These are phyloP conservation scores for Pseudogymnoascus sp. DNA, from an alignment of 2,329 filamentous ascomycete species.

Conservation along the genomic window DNA sequence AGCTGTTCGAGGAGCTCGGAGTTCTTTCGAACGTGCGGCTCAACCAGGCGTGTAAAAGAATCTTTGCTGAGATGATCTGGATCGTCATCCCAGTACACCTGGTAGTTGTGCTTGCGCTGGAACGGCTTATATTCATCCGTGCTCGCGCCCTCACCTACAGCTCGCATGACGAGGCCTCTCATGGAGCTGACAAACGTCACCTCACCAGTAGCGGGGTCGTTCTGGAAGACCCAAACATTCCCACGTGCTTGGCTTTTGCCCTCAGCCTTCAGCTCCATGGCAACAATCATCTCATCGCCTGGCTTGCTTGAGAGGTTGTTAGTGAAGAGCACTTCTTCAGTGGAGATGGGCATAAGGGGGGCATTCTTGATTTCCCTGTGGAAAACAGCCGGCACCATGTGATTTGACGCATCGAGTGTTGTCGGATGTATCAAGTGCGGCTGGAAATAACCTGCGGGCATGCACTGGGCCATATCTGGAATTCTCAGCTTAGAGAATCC, in stretches of 20 bases:
- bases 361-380: not conserved
- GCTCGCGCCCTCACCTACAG: conserved; percentile 2
- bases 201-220: not conserved
- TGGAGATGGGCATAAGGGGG: not conserved
- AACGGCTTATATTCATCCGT: conserved; percentile 4
- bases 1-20: not conserved
- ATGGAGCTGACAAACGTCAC: conserved; percentile 2
- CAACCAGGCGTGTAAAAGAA: not conserved
- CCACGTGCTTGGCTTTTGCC: conserved; percentile 1
- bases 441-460: conserved; percentile 9
- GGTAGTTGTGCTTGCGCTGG: conserved; percentile 10
- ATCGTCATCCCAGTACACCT: conserved; percentile 5
- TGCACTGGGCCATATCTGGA: conserved; percentile 9
- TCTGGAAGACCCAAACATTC: conserved; percentile 8
- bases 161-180: not conserved
- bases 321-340: not conserved
- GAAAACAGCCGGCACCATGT: not conserved
- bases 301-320: not conserved
- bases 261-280: conserved; percentile 2
- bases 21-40: not conserved
- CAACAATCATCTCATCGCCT: conserved; percentile 9
- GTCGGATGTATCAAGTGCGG: conserved; percentile 1
- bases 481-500: conserved; percentile 6
- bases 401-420: conserved; percentile 12
- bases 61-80: not conserved